Evolutionary conservation across 2,329 filamentous ascomycete genomes (phyloP).

Genomic region (Neopestalotiopsis rosae): DNA sequence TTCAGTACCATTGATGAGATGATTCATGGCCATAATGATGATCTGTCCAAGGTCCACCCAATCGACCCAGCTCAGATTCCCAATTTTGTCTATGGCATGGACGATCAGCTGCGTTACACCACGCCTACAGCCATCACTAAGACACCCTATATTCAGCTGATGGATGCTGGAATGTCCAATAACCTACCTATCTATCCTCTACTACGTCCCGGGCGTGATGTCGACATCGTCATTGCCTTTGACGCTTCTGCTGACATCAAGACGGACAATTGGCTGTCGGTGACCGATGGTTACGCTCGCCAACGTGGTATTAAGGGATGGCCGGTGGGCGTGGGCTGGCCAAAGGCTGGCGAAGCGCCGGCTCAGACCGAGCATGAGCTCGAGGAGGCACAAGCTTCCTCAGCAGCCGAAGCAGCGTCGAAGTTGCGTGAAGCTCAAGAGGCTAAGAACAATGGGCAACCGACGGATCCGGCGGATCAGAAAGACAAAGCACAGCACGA

Average conservation of each 20-base stretch:
- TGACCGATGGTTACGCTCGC: conserved; percentile 89
- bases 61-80: conserved; percentile 91
- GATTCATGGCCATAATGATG: conserved; percentile 81
- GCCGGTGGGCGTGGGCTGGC: conserved; percentile 96
- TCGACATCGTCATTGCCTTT: conserved; percentile 91
- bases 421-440: conserved; percentile 65
- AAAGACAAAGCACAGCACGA: conserved; percentile 44
- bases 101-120: conserved; percentile 73
- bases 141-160: conserved; percentile 76
- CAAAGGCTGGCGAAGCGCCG: conserved; percentile 63
- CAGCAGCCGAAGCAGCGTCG: conserved; percentile 62
- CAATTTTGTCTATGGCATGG: conserved; percentile 86
- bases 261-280: conserved; percentile 94
- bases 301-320: conserved; percentile 92
- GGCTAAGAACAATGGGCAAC: conserved; percentile 33
- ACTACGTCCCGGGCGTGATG: conserved; percentile 82
- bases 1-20: conserved; percentile 80
- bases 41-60: conserved; percentile 90
- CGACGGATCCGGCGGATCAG: conserved; percentile 26
- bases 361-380: conserved; percentile 69
- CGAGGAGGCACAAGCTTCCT: conserved; percentile 68
- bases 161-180: conserved; percentile 99
- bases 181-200: conserved; percentile 96
- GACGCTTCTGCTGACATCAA: conserved; percentile 93
- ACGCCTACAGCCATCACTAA: conserved; percentile 79